Conservation (phyloP, 1,284 basidiomycete genomes). For the Tilletia indica region DNA sequence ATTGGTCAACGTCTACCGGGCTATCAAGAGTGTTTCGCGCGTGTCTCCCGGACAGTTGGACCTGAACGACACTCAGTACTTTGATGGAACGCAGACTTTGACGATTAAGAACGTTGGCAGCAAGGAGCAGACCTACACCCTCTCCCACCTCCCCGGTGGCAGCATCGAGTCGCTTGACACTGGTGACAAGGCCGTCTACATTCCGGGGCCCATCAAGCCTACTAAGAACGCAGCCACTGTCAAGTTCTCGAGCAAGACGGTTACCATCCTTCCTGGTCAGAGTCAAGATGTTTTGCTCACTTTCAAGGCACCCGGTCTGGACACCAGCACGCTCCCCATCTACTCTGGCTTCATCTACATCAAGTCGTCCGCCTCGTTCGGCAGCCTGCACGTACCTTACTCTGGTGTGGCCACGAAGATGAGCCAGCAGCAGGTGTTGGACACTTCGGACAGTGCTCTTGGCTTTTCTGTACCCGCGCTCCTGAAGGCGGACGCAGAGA, state of each 20-base stretch:
- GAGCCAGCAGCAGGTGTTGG: constrained; percentile 31
- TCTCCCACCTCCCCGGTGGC: constrained; percentile 43
- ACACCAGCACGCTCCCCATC: constrained; percentile 62
- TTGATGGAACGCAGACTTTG: constrained; percentile 35
- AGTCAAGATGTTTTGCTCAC: constrained; percentile 50
- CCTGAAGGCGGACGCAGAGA: constrained; percentile 23
- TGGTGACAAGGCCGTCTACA: constrained; percentile 42
- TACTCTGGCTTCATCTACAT: constrained; percentile 67
- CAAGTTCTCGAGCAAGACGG: constrained; percentile 54
- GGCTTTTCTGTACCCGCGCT: constrained; percentile 35
- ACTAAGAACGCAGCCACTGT: constrained; percentile 60
- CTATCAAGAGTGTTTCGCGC: constrained; percentile 62
- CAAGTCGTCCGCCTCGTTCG: constrained; percentile 63
- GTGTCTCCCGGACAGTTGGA: constrained; percentile 66
- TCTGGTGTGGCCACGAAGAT: constrained; percentile 32
- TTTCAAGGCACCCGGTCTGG: constrained; percentile 60
- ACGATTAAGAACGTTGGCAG: constrained; percentile 41
- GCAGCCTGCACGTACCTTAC: constrained; percentile 35
- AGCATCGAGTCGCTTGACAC: constrained; percentile 59
- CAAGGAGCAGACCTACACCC: constrained; percentile 36
- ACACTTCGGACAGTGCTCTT: constrained; percentile 35
- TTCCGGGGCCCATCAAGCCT: constrained; percentile 62
- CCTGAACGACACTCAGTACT: constrained; percentile 68
- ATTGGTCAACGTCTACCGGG: constrained; percentile 66
- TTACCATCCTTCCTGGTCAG: constrained; percentile 57